Evolutionary conservation across 495 filamentous ascomycete species (phyloP).

Genomic region (Astrocystis sublimbata): DNA sequence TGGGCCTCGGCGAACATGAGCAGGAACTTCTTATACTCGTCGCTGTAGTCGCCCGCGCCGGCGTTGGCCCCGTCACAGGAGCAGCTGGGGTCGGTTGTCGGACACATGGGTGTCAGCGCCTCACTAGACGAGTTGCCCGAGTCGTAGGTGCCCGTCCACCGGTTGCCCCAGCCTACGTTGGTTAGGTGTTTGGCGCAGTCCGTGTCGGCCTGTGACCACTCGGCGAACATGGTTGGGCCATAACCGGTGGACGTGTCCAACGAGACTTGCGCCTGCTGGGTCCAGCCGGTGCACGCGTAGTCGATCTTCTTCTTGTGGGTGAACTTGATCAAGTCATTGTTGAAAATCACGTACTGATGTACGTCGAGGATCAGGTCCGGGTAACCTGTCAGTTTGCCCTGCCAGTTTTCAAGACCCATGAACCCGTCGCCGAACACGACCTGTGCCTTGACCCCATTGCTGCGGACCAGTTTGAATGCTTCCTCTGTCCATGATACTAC

Average conservation of each 20-base stretch:
- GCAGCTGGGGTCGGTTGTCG: slow-evolving; percentile 62
- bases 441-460: slow-evolving; percentile 66
- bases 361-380: slow-evolving; percentile 76
- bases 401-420: slow-evolving; percentile 76
- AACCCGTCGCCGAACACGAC: slow-evolving; percentile 81
- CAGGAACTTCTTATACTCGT: slow-evolving; percentile 81
- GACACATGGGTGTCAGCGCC: slow-evolving; percentile 68
- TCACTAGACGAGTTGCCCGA: slow-evolving; percentile 57
- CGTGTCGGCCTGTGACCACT: slow-evolving; percentile 98
- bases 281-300: slow-evolving; percentile 87
- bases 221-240: slow-evolving; percentile 94
- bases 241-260: slow-evolving; percentile 77
- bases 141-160: slow-evolving; percentile 81
- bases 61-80: slow-evolving; percentile 76
- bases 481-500: slow-evolving; percentile 71
- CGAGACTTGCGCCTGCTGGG: slow-evolving; percentile 67
- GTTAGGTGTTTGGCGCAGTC: slow-evolving; percentile 89
- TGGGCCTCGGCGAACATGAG: slow-evolving; percentile 91
- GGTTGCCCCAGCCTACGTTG: slow-evolving; percentile 81
- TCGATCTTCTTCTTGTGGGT: slow-evolving; percentile 75
- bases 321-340: slow-evolving; percentile 68
- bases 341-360: slow-evolving; percentile 93
- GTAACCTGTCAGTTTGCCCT: slow-evolving; percentile 61
- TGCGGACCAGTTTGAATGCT: slow-evolving; percentile 64
- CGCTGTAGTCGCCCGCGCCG: slow-evolving; percentile 64